Evolutionary conservation across 768 basidiomycete species (phyloP).

Genomic region (Tulasnella sp.): DNA sequence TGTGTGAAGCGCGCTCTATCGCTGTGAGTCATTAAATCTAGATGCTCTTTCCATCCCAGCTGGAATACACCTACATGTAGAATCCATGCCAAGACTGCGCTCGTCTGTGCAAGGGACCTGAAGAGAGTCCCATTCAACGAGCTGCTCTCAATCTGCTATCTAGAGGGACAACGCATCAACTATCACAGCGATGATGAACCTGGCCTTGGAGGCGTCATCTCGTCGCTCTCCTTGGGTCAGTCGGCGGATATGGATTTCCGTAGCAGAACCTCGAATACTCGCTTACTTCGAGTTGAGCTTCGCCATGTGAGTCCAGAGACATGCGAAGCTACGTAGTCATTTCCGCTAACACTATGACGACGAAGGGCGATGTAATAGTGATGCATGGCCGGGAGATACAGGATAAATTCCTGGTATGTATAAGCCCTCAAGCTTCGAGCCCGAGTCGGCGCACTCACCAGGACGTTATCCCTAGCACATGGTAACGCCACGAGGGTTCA

Average conservation of each 20-base stretch:
- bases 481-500: background rate
- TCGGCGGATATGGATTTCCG: constrained; percentile 16
- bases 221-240: constrained; percentile 17
- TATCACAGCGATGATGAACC: constrained; percentile 16
- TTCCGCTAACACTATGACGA: background rate
- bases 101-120: background rate
- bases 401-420: constrained; percentile 13
- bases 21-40: background rate
- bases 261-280: background rate
- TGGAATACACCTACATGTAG: too few relatives aligned
- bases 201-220: constrained; percentile 16
- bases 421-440: background rate
- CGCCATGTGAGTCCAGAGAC: constrained; percentile 7
- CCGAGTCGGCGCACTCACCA: background rate
- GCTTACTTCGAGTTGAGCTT: constrained; percentile 4
- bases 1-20: constrained; percentile 5
- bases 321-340: background rate
- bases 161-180: constrained; percentile 15
- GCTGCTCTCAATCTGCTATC: constrained; percentile 13
- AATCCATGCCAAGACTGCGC: constrained; percentile 4
- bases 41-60: too few relatives aligned
- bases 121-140: constrained; percentile 15
- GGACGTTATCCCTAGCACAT: background rate
- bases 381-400: constrained; percentile 16
- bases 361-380: constrained; percentile 18